Base-by-base conservation (phyloP, 2,329 filamentous ascomycete genomes). In the Lasiodiplodia sp. region DNA sequence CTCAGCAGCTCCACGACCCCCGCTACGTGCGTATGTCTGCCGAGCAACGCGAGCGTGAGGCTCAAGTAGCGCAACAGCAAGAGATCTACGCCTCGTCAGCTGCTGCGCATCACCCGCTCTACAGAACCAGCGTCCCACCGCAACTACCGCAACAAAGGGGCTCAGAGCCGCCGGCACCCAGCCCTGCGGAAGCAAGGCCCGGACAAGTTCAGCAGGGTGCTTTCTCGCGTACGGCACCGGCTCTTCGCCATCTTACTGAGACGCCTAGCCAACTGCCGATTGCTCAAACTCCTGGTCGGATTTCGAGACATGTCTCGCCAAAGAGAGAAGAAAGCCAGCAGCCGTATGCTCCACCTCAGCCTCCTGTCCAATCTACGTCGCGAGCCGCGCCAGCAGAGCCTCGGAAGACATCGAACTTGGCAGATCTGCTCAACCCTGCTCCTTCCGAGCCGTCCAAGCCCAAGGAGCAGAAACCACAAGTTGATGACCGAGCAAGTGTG, bases 351-450 rank as follows among this genome's bases (percentile, higher is more conserved):
- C 49, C 52, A 4, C 38, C 49, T 18, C 57, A 57, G 10, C 55
- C 56, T 21, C 63, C 67, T 28, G 67, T 51, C 16, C 64, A 53
- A 31, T 25, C 67, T 37, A 25, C 53, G 23, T n/a, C 70, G 60
- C 56, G 64, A 4, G 52, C 68, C 8, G 76, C 77, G 65, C 75
- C 78, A 69, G 71, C 73, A 16, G 67, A 73, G n/a, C 68, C 70
- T 21, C 69, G 60, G 2, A 75, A 76, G 55, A 79, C 77, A 66
- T 79, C 78, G 7, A 80, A 79, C 62, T 49, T 81, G 16, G 72
- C 79, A 67, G 79, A 77, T 3, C 66, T 81, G 18, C 74, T 81
- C 16, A 81, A 81, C 67, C 63, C 70, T 38, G 77, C 56, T 40
- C 47, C 66, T 21, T 68, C 56, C 4, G 66, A 68, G 25, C 66